These are phyloP conservation scores for Colletotrichum echinochloae DNA, from an alignment of 2,329 filamentous ascomycete genomes.

Conservation along the genomic window DNA sequence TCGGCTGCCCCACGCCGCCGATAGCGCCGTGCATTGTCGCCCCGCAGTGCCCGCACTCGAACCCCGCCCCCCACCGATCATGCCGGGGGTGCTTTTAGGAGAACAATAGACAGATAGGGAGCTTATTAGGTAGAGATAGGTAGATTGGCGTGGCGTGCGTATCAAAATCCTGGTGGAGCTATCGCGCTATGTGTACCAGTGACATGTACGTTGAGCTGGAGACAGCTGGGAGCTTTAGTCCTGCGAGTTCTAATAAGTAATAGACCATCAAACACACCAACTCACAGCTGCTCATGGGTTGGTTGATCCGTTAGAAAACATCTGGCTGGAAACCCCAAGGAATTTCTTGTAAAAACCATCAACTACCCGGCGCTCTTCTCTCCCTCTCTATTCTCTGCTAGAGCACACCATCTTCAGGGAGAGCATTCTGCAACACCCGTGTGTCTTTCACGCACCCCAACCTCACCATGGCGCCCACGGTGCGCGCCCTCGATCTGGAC, in stretches of 20 bases:
- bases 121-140: not conserved
- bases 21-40: not conserved
- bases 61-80: not conserved
- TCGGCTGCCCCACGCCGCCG: not conserved
- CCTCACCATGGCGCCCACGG: not conserved
- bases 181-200: not conserved
- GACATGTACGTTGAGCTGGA: not conserved
- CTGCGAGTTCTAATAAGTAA: too few relatives aligned
- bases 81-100: not conserved
- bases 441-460: not conserved
- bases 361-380: not conserved
- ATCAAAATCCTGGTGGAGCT: not conserved
- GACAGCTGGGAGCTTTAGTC: not conserved
- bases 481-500: not conserved
- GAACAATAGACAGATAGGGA: not conserved
- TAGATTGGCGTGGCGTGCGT: not conserved
- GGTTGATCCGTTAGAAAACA: not conserved
- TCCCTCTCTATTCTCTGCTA: not conserved
- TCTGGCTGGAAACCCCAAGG: not conserved
- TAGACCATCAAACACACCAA: too few relatives aligned
- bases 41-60: not conserved
- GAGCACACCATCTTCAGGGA: not conserved
- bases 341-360: not conserved
- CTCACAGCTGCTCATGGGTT: not conserved
- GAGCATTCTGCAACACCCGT: not conserved